Conservation (phyloP, 495 filamentous ascomycete genomes). For the Talaromyces proteolyticus region DNA sequence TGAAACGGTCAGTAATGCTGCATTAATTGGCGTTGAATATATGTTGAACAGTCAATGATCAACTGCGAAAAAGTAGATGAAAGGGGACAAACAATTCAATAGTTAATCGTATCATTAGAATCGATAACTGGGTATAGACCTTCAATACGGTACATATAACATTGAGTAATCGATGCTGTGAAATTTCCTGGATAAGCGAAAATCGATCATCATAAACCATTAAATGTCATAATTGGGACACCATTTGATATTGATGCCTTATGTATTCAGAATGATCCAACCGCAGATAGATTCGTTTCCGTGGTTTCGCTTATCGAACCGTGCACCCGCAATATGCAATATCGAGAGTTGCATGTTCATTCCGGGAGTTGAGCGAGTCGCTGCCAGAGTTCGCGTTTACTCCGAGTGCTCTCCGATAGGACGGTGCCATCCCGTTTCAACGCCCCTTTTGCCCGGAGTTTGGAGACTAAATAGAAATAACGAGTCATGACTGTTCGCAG, state of each 20-base stretch:
- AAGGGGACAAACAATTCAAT: background rate
- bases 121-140: background rate
- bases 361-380: background rate
- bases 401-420: background rate
- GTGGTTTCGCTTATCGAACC: background rate
- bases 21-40: constrained; percentile 4
- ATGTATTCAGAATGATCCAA: background rate
- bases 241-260: background rate
- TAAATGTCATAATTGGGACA: background rate
- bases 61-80: background rate
- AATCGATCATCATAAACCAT: background rate
- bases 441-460: background rate
- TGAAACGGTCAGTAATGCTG: constrained; percentile 1
- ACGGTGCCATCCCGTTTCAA: background rate
- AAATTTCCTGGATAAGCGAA: background rate
- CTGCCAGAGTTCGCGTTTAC: background rate
- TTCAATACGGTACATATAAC: background rate
- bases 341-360: background rate
- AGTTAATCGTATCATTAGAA: background rate
- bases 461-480: background rate
- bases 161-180: background rate
- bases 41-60: background rate
- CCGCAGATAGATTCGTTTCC: background rate
- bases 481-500: background rate
- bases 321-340: background rate